Evolutionary conservation across 2,329 filamentous ascomycete genomes (phyloP), one percentile per base, ranked within the genome.

Genomic region (Diplodia seriata): DNA sequence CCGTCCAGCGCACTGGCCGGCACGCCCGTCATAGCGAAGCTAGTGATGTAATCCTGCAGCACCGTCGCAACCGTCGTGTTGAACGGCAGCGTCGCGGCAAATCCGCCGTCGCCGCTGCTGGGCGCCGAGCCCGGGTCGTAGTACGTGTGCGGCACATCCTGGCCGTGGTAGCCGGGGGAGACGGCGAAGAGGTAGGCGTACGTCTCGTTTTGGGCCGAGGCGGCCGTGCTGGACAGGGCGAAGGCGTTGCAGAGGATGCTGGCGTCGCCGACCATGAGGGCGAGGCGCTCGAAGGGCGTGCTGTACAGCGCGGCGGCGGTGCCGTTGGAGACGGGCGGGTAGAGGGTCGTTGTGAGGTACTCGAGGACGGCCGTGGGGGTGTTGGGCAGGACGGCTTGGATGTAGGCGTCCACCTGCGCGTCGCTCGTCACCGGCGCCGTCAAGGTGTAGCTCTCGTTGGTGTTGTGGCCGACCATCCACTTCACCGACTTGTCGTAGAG

Each of bases 101-200:
- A 51, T 18, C 71, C 71, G 4, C 75, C 76, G 20, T 26, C 14
- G 12, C 43, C 43, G 26, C 7, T 63, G 26, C 20, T 15, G 4
- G 2, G 15, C 1, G 40, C 59, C 8, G 8, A 12, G 31, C 76
- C 79, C 47, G 83, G 38, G 29, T 43, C 81, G 76, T 82, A 88
- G 75, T 83, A 87, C 0, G 83, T 85, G 70, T 85, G 87, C 0
- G 79, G 68, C 3, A 86, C 71, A 70, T 88, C 86, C 62, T 80
- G 74, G 23, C 81, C 85, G 72, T 89, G 86, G 47, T 85, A 77
- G 8, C 80, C 84, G 0, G 85, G 85, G 0, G 82, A 82, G 1
- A 86, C 79, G 26, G 81, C 77, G 72, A 87, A 88, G 31, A 83
- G 74, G 76, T 88, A 87, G 1, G 79, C 78, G 72, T 84, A 84